Evolutionary conservation across 2,329 filamentous ascomycete genomes (phyloP).

Genomic region (Clathrospora elynae): DNA sequence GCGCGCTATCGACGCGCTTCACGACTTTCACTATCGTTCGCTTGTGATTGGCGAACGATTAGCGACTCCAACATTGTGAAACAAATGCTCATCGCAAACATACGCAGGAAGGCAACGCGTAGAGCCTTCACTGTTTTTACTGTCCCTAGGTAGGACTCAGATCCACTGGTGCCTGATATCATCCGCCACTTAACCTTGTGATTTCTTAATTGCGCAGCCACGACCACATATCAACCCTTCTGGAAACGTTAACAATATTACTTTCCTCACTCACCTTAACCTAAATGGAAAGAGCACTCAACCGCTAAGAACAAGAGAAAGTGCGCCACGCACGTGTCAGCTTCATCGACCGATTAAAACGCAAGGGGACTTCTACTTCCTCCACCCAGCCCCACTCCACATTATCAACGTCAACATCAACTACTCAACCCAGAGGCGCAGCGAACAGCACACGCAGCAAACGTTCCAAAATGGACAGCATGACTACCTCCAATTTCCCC

Average conservation of each 20-base stretch:
- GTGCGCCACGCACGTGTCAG: slow-evolving; percentile 4
- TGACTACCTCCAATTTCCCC: slow-evolving; percentile 10
- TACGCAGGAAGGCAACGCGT: slow-evolving; percentile 5
- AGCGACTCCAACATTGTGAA: slow-evolving; percentile 1
- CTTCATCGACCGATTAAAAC: slow-evolving; percentile 11
- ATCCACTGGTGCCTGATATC: slow-evolving; percentile 19
- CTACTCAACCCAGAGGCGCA: neutral
- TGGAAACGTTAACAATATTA: too few species aligned
- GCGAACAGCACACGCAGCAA: slow-evolving; percentile 21
- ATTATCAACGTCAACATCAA: slow-evolving; percentile 5
- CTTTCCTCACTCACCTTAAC: neutral
- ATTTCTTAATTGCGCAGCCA: slow-evolving; percentile 2
- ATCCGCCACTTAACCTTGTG: slow-evolving; percentile 13
- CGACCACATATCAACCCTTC: too few species aligned
- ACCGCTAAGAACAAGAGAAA: slow-evolving; percentile 8
- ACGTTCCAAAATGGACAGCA: slow-evolving; percentile 21
- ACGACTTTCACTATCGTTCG: neutral
- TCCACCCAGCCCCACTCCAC: slow-evolving; percentile 13
- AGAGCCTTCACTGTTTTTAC: neutral
- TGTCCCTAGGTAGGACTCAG: slow-evolving; percentile 1
- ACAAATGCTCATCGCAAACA: neutral
- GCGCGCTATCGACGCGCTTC: neutral
- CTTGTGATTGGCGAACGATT: slow-evolving; percentile 6
- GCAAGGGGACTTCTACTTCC: slow-evolving; percentile 6
- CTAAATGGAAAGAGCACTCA: slow-evolving; percentile 11